A percentile compares a stretch with the other conserved stretches of the same genome.
phyloP scores from a whole-genome alignment of 345 rosid species.

The Linum trigynum region DNA sequence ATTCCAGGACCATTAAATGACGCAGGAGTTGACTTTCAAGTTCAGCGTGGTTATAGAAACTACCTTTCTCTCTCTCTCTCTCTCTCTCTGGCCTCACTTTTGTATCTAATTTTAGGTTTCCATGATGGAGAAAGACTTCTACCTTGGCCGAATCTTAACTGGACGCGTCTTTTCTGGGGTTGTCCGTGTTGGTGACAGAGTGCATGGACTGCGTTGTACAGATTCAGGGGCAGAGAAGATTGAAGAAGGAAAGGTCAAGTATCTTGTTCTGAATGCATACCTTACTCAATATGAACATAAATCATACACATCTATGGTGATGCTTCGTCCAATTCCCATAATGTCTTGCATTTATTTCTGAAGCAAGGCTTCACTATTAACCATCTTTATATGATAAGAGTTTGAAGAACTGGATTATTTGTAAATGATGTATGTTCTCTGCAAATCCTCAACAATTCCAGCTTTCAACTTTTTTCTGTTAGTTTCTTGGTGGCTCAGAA shows the following conservation, averaged over 20 bases:
- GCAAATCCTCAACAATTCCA: no score
- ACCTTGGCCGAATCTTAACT: constrained; percentile 88
- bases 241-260: constrained; percentile 89
- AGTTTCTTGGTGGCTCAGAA: no score
- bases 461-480: no score
- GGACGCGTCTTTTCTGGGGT: constrained; percentile 78
- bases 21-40: background rate
- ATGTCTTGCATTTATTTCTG: no score
- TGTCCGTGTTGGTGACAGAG: constrained; percentile 65
- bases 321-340: background rate
- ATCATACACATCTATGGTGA: background rate
- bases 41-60: background rate
- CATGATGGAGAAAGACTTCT: constrained; percentile 91
- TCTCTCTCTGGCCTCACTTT: background rate
- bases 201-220: constrained; percentile 61
- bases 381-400: no score
- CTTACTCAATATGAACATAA: background rate
- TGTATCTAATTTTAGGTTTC: constrained; percentile 53
- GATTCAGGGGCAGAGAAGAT: constrained; percentile 66
- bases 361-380: no score
- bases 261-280: background rate
- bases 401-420: no score
- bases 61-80: background rate
- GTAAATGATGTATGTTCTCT: no score
- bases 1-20: background rate